Base-by-base conservation (phyloP, 371 early-diverging fungal species). In the Rhizopus stolonifer region DNA sequence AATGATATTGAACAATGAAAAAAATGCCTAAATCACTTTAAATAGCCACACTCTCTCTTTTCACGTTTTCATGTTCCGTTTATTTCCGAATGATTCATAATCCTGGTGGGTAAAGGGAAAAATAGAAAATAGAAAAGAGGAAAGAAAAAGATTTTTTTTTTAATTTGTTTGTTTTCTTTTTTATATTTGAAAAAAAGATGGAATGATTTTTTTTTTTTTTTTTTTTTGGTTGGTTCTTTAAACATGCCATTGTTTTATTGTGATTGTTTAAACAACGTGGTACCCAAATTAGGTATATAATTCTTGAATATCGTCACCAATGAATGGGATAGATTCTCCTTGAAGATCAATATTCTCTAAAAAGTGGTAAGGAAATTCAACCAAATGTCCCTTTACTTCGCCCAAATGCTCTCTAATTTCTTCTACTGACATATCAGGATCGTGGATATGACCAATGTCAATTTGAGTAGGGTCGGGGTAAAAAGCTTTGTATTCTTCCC, bases 281-380 rank as follows among this genome's bases (percentile, higher is more conserved):
- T 4, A 36, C 23, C 34, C 34, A 45, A 15, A 26, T 73, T 65
- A 77, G 47, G 77, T 77, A 45, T 77, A 77, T 23, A 77, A 50
- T 26, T 69, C 71, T 55, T 70, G 64, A 17, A 67, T 65, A 43
- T 60, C 59, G 46, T 69, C 54, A 17, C 64, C 65, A 46, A 78
- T 50, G 39, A 72, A 63, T 9, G 73, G 72, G 48, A 74, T 67
- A 9, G 72, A 64, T 55, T 70, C 71, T 18, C 71, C 74, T 32
- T 69, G 60, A 32, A 76, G 62, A 54, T 79, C 74, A 23, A 74
- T 87, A 11, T 84, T 53, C 38, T 80, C 68, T 65, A 92, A 71
- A 64, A 93, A 93, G 45, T 82, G 69, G 23, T 80, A 71, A 32
- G 93, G 91, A 69, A 90, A 89, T 44, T 82, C 82, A 23, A 93